Percentiles rank a stretch among this genome's conserved stretches.
phyloP scores from a whole-genome alignment of 2,329 filamentous ascomycete genomes.

The Cladophialophora yegresii region DNA sequence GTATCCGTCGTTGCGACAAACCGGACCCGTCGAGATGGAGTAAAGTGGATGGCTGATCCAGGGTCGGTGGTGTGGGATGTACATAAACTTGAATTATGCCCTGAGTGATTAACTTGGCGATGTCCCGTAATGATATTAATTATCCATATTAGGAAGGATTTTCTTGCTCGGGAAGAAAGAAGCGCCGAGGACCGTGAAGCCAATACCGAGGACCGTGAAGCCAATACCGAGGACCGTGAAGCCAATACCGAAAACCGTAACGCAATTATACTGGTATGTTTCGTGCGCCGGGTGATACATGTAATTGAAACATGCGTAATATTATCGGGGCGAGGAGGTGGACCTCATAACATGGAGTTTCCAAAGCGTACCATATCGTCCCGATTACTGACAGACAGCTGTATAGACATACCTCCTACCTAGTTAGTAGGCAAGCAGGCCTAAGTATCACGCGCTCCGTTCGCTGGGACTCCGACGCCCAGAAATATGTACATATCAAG shows the following conservation, averaged over 20 bases:
- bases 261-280: neutral
- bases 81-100: neutral
- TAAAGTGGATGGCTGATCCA: neutral
- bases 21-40: conserved; percentile 19
- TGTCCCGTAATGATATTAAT: conserved; percentile 7
- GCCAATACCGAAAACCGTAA: neutral
- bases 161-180: neutral
- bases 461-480: neutral
- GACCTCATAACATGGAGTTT: too few relatives aligned
- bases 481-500: neutral
- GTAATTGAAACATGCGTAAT: neutral
- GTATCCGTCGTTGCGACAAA: conserved; percentile 8
- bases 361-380: too few relatives aligned
- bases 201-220: neutral
- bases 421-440: neutral
- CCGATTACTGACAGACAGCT: neutral
- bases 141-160: neutral
- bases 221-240: neutral
- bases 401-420: neutral
- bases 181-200: neutral
- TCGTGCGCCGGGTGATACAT: neutral
- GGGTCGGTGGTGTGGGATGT: neutral
- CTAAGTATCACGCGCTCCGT: neutral
- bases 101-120: neutral
- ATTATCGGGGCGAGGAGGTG: neutral